Base-by-base conservation (phyloP, 176 grass and related monocot genomes). In the Zea mays region DNA sequence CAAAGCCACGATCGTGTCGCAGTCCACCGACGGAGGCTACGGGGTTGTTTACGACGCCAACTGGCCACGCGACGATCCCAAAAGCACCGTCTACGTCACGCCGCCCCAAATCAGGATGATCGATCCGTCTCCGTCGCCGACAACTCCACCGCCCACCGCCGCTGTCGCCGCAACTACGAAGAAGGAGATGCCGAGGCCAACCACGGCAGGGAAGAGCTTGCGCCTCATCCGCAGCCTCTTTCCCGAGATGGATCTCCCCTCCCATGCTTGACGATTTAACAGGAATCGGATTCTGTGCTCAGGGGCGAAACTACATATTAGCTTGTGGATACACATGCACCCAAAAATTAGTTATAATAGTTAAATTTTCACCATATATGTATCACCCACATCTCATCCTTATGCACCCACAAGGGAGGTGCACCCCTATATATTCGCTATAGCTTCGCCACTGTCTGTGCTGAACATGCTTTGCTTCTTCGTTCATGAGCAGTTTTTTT, bases 201-300 rank as follows among this genome's bases (percentile, higher is more conserved):
- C 66, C 10, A 69, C 19, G 5, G 66, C 19, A 4, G 66, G 66
- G 42, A 69, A 69, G 42, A 69, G 42, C 41, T n/a, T 69, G 66
- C 42, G 42, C 42, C 43, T 69, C 67, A 13, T 68, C 41, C 65
- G n/a, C n/a, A 21, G 41, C 41, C 41, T 69, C 19, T 46, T 27
- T 12, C n/a, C 42, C 0, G 43, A 47, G 42, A 47, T 69, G 42
- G 19, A 47, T 10, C 56, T 12, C 2, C 52, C 17, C 0, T 16
- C n/a, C 9, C 39, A 4, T 8, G 39, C 39, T n/a, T 67, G 8
- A 10, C 27, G 40, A 41, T 41, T 36, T 62, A 4, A 4, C 11
- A 43, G n/a, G 16, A 61, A 5, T 13, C 10, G 10, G 19, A 46
- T 13, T 69, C 66, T n/a, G n/a, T 10, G 0, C 40, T 21, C 8